These are phyloP conservation scores for Coemansia asiatica DNA, from an alignment of 192 early-diverging fungal species.

Conservation along the genomic window DNA sequence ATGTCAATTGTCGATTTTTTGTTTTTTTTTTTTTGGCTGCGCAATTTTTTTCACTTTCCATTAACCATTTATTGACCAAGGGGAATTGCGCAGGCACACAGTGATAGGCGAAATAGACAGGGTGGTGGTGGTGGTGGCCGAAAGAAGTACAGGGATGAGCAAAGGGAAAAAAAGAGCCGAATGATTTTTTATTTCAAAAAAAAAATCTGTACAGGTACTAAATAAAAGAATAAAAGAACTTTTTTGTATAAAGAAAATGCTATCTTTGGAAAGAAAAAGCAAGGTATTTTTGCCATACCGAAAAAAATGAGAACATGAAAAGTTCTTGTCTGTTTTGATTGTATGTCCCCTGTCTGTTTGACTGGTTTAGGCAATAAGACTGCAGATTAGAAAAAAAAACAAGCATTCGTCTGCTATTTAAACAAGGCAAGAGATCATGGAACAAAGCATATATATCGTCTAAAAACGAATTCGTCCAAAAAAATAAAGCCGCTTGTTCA, in stretches of 20 bases:
- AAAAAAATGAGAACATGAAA: not conserved
- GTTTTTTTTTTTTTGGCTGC: constrained; percentile 4
- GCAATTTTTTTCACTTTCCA: not conserved
- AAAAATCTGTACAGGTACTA: not conserved
- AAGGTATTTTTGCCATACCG: not conserved
- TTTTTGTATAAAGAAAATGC: not conserved
- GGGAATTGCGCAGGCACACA: not conserved
- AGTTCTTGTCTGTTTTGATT: not conserved
- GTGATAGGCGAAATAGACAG: not conserved
- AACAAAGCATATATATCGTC: not conserved
- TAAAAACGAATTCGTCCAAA: not conserved
- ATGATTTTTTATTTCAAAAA: not conserved
- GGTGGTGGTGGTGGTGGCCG: not conserved
- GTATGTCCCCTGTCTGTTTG: not conserved
- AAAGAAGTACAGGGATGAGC: not conserved
- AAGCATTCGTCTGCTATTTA: not conserved
- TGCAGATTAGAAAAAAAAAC: not conserved
- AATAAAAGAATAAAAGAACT: not conserved
- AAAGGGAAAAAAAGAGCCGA: not conserved
- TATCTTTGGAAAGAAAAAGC: too few species aligned
- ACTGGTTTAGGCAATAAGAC: not conserved
- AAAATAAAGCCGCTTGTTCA: not conserved
- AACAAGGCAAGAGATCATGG: not conserved
- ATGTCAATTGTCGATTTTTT: not conserved
- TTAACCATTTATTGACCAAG: too few species aligned